Conservation (phyloP, 352 stramenopile species). For the Thraustochytrium sp. region DNA sequence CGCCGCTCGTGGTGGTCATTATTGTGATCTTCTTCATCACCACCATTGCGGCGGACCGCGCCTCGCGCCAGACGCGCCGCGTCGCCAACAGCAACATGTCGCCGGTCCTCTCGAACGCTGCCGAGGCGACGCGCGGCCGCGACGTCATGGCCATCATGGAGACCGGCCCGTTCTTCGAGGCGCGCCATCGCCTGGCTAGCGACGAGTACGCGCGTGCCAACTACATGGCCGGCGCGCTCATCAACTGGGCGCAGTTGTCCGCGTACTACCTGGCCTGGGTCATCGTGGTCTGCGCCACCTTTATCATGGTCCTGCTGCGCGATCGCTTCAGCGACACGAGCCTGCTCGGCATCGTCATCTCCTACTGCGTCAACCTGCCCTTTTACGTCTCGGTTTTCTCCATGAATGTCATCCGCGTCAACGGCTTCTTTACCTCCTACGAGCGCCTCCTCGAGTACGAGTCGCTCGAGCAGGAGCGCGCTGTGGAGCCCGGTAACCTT, state of each 20-base stretch:
- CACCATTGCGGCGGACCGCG: conserved; percentile 60
- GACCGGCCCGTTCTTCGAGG: conserved; percentile 4
- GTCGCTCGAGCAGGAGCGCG: conserved; percentile 47
- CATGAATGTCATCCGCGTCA: conserved; percentile 5
- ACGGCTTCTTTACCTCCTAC: conserved; percentile 61
- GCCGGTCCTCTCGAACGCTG: conserved; percentile 58
- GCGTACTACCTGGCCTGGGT: conserved; percentile 27
- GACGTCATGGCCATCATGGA: conserved; percentile 11
- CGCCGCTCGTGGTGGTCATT: conserved; percentile 48
- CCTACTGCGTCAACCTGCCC: conserved; percentile 21
- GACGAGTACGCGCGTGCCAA: conserved; percentile 29
- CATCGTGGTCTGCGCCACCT: not conserved
- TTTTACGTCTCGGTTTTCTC: conserved; percentile 29
- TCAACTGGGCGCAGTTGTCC: conserved; percentile 29
- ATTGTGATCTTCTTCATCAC: conserved; percentile 68
- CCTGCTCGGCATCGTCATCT: not conserved
- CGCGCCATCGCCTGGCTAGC: not conserved
- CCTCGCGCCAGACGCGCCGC: conserved; percentile 63
- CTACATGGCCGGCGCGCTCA: conserved; percentile 13
- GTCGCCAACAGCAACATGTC: conserved; percentile 60
- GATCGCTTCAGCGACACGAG: not conserved
- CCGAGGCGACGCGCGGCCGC: not conserved
- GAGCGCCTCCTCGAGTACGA: conserved; percentile 63
- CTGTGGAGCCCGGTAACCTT: too few relatives aligned
- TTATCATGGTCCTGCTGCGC: conserved; percentile 7